Conservation (phyloP, 345 rosid genomes). For the Clausena lansium region DNA sequence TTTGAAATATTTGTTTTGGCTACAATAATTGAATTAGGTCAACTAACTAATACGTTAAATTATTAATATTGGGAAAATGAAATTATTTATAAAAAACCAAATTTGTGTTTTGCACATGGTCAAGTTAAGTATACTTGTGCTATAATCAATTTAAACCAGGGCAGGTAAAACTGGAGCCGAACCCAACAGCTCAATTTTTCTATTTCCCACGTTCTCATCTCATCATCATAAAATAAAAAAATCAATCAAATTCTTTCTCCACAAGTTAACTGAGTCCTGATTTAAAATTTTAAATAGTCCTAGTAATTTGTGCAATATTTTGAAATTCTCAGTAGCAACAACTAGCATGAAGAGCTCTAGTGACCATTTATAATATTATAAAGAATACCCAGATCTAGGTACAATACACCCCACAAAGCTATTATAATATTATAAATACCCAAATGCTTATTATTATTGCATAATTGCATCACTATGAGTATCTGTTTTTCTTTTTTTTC, state of each 20-base stretch:
- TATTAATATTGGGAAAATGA: no score
- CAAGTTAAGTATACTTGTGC: background rate
- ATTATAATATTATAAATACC: no score
- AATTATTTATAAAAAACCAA: no score
- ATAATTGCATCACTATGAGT: no score
- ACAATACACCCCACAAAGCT: no score
- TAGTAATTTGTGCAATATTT: background rate
- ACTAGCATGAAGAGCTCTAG: background rate
- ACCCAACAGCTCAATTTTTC: background rate
- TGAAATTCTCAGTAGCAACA: background rate
- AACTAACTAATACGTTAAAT: background rate
- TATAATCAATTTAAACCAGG: background rate
- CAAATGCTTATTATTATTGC: no score
- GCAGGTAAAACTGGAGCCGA: slow-evolving; percentile 8
- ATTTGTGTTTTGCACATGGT: background rate
- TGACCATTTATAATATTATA: background rate
- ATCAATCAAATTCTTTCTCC: background rate
- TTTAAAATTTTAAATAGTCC: background rate
- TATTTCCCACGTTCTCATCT: no score
- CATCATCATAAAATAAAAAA: background rate
- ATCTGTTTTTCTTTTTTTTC: background rate
- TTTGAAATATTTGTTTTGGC: no score
- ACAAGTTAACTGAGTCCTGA: background rate
- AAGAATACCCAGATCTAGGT: background rate
- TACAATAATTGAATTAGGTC: background rate